Evolutionary conservation across 2,329 filamentous ascomycete genomes (phyloP).

Genomic region (Phialophora macrospora): DNA sequence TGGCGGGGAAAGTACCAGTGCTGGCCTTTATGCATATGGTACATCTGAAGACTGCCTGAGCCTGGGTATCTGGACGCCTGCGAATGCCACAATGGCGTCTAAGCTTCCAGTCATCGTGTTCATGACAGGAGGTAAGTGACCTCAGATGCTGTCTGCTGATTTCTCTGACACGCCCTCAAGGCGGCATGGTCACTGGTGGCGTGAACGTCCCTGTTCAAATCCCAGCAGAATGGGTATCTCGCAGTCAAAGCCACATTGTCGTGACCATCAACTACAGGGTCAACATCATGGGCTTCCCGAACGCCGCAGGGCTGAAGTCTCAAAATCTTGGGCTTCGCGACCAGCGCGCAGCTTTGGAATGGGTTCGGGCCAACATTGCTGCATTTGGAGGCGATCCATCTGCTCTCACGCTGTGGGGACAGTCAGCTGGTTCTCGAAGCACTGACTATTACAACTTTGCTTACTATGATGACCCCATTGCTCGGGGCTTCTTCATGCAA

Average conservation of each 20-base stretch:
- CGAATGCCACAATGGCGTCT: constrained; percentile 28
- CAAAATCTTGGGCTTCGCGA: constrained; percentile 60
- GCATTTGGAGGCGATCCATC: constrained; percentile 58
- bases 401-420: constrained; percentile 55
- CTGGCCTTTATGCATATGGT: constrained; percentile 34
- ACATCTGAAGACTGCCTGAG: constrained; percentile 52
- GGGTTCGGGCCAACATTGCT: constrained; percentile 57
- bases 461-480: constrained; percentile 40
- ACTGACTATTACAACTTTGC: constrained; percentile 32
- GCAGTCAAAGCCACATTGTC: constrained; percentile 48
- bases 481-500: constrained; percentile 23
- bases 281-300: constrained; percentile 47
- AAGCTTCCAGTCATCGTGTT: constrained; percentile 39
- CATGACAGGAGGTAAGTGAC: constrained; percentile 36
- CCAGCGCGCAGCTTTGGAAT: constrained; percentile 55
- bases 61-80: constrained; percentile 52
- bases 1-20: constrained; percentile 37
- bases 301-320: constrained; percentile 41
- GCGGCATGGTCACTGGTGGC: constrained; percentile 41
- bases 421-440: constrained; percentile 46
- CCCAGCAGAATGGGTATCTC: constrained; percentile 48
- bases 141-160: neutral
- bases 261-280: constrained; percentile 51
- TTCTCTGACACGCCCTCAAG: neutral
- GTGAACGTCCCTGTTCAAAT: constrained; percentile 50